Evolutionary conservation across 768 basidiomycete genomes (phyloP).

Genomic region (Tylopilus sp.): DNA sequence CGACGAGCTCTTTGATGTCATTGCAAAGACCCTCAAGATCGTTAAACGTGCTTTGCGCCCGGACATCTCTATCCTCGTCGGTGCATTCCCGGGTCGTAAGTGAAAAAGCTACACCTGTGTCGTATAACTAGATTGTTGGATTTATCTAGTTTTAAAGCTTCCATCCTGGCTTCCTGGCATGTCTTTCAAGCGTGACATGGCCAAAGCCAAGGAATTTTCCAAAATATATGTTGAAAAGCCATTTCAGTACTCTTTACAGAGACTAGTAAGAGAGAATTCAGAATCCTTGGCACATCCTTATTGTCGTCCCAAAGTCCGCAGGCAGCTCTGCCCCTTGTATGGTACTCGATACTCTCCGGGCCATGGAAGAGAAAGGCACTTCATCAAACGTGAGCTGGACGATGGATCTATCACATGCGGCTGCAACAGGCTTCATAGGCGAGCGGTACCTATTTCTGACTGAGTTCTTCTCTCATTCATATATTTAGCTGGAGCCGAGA

Average conservation of each 20-base stretch:
- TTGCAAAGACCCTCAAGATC: slow-evolving; percentile 5
- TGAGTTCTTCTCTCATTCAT: not conserved
- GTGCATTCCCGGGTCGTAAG: slow-evolving; percentile 18
- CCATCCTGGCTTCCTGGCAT: slow-evolving; percentile 25
- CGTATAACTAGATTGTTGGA: not conserved
- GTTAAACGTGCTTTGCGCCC: slow-evolving; percentile 12
- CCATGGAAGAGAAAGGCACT: slow-evolving; percentile 5
- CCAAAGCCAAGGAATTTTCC: slow-evolving; percentile 6
- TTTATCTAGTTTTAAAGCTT: slow-evolving; percentile 14
- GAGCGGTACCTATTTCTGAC: not conserved
- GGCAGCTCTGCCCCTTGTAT: slow-evolving; percentile 13
- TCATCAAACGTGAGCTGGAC: slow-evolving; percentile 1
- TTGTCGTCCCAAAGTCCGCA: not conserved
- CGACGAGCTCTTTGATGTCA: slow-evolving; percentile 14
- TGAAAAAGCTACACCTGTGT: not conserved
- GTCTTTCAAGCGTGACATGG: slow-evolving; percentile 24
- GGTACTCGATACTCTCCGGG: slow-evolving; percentile 18
- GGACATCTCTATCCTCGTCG: slow-evolving; percentile 16
- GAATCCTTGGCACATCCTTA: not conserved
- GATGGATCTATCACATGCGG: slow-evolving; percentile 18
- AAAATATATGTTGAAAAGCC: slow-evolving; percentile 16
- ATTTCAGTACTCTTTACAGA: slow-evolving; percentile 14
- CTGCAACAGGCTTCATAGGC: slow-evolving; percentile 24
- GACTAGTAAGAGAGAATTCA: slow-evolving; percentile 9
- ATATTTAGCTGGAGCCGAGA: slow-evolving; percentile 18